Conservation (phyloP, 306 rosid species). For the Albizia julibrissin region DNA sequence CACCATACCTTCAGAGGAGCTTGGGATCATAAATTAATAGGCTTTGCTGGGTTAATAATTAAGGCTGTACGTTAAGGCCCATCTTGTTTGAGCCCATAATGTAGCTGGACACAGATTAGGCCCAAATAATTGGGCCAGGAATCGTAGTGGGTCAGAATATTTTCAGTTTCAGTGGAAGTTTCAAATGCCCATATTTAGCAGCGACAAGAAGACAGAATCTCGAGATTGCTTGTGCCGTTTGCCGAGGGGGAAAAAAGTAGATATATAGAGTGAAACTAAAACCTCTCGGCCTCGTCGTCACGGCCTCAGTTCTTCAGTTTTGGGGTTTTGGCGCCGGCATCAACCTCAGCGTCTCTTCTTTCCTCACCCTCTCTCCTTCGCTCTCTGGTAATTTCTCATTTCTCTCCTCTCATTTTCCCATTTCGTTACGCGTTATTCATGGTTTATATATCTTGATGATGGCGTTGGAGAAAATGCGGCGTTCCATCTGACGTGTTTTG, state of each 20-base stretch:
- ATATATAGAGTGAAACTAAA: background rate
- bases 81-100: background rate
- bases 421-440: background rate
- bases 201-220: too few relatives aligned
- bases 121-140: background rate
- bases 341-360: background rate
- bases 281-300: background rate
- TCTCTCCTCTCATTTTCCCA: background rate
- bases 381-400: background rate
- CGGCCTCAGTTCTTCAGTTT: background rate
- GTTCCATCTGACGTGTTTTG: background rate
- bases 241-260: too few relatives aligned
- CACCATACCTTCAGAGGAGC: too few relatives aligned
- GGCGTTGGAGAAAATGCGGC: background rate
- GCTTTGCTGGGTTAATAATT: background rate
- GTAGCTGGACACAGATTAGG: background rate
- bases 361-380: background rate
- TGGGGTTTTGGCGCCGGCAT: background rate
- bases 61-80: background rate
- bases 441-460: background rate
- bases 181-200: too few relatives aligned
- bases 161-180: too few relatives aligned
- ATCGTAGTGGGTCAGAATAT: background rate
- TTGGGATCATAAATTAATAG: background rate
- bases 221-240: too few relatives aligned